Evolutionary conservation across 1,284 basidiomycete genomes (phyloP).

Genomic region (Ustilago loliicola): DNA sequence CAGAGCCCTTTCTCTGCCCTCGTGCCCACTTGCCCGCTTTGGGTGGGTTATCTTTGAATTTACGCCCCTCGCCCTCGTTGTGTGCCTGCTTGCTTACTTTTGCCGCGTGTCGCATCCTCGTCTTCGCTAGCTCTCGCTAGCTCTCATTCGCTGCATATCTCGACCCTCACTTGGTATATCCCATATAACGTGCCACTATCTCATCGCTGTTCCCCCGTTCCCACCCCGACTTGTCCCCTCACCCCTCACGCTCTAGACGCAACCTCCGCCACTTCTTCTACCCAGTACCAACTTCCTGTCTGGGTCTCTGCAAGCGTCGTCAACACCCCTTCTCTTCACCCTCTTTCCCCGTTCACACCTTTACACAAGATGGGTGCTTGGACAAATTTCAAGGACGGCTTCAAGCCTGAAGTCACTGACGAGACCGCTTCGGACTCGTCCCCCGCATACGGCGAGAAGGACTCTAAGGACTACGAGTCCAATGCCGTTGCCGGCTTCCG

Average conservation of each 20-base stretch:
- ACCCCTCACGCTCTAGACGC: neutral
- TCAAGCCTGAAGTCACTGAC: conserved; percentile 50
- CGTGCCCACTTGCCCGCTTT: neutral
- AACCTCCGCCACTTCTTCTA: neutral
- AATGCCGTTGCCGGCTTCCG: conserved; percentile 45
- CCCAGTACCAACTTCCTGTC: neutral
- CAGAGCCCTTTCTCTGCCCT: neutral
- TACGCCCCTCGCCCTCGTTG: neutral
- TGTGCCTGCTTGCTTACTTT: neutral
- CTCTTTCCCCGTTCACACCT: neutral
- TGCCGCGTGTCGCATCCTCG: neutral
- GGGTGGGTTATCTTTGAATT: neutral
- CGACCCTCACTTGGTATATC: neutral
- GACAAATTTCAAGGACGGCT: conserved; percentile 55
- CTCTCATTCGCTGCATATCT: neutral
- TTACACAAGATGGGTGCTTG: conserved; percentile 48
- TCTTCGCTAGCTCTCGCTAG: neutral
- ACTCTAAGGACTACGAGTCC: conserved; percentile 41
- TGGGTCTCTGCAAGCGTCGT: neutral
- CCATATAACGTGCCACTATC: conserved; percentile 6
- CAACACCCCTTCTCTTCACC: neutral
- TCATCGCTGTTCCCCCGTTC: neutral
- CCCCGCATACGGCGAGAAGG: conserved; percentile 35
- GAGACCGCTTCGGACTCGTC: conserved; percentile 19
- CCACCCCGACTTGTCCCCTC: neutral